Percentiles rank a stretch among this genome's conserved stretches.
These are phyloP conservation scores for Saccharomycopsis hybrid DNA, from an alignment of 1,139 yeast genomes.

Conservation along the genomic window DNA sequence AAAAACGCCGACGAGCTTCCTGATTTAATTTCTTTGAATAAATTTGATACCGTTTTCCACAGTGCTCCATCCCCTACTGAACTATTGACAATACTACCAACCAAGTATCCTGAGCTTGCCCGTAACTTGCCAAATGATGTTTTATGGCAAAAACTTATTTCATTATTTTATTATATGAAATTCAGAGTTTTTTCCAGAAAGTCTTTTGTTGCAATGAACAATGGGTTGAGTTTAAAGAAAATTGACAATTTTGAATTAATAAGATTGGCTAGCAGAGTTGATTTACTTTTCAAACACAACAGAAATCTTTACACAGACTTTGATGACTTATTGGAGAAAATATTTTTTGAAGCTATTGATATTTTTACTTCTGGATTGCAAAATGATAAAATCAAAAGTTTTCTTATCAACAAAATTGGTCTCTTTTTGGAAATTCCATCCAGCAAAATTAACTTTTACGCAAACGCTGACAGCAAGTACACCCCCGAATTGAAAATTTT, in stretches of 20 bases:
- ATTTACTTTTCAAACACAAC: constrained; percentile 43
- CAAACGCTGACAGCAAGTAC: constrained; percentile 1
- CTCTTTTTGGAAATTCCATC: constrained; percentile 60
- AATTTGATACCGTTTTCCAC: constrained; percentile 13
- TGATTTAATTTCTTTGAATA: constrained; percentile 19
- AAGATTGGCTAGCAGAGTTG: constrained; percentile 73
- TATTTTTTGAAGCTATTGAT: constrained; percentile 89
- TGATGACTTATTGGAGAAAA: constrained; percentile 58
- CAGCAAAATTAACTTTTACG: constrained; percentile 7
- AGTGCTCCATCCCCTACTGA: constrained; percentile 18
- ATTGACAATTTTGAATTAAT: constrained; percentile 48
- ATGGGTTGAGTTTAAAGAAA: constrained; percentile 18
- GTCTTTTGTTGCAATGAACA: constrained; percentile 17
- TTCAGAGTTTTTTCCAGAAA: constrained; percentile 13
- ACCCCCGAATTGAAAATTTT: constrained; percentile 14
- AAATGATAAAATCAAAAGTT: constrained; percentile 57
- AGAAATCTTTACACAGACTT: constrained; percentile 37
- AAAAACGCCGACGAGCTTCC: constrained; percentile 5
- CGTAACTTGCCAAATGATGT: constrained; percentile 1
- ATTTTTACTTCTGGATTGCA: constrained; percentile 76
- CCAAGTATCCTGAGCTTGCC: constrained; percentile 5
- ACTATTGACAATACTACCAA: constrained; percentile 8
- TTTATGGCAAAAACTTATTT: constrained; percentile 13
- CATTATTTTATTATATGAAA: constrained; percentile 16
- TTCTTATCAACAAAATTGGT: constrained; percentile 61